These are phyloP conservation scores for Daldinia eschscholtzii DNA, from an alignment of 2,329 filamentous ascomycete genomes.

Conservation along the genomic window DNA sequence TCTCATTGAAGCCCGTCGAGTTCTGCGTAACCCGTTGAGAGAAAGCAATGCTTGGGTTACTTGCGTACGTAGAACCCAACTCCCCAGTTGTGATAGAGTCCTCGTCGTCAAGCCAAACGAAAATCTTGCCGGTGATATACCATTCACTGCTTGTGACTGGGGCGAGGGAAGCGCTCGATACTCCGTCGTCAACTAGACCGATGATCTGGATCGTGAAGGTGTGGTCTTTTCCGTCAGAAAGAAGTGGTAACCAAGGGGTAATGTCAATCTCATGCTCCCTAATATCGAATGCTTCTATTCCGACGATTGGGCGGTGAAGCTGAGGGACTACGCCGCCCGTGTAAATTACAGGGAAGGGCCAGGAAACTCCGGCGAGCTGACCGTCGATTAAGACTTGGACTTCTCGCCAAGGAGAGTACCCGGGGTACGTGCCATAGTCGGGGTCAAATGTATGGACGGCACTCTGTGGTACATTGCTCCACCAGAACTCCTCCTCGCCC, in stretches of 20 bases:
- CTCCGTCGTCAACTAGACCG: slow-evolving; percentile 70
- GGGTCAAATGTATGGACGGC: slow-evolving; percentile 70
- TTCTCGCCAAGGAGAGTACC: slow-evolving; percentile 81
- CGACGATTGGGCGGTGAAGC: slow-evolving; percentile 82
- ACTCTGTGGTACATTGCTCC: slow-evolving; percentile 78
- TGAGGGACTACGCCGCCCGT: slow-evolving; percentile 83
- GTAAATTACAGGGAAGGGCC: slow-evolving; percentile 87
- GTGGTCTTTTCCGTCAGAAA: slow-evolving; percentile 75
- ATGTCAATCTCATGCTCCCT: slow-evolving; percentile 86
- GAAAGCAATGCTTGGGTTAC: slow-evolving; percentile 62
- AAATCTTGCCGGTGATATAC: slow-evolving; percentile 83
- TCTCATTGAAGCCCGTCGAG: slow-evolving; percentile 67
- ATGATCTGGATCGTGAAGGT: slow-evolving; percentile 76
- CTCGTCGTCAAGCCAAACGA: slow-evolving; percentile 75
- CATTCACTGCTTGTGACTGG: slow-evolving; percentile 74
- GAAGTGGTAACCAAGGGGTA: slow-evolving; percentile 77
- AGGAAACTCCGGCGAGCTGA: slow-evolving; percentile 77
- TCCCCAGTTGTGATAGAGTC: slow-evolving; percentile 66
- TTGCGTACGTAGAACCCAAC: slow-evolving; percentile 50
- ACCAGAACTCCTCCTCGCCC: slow-evolving; percentile 85
- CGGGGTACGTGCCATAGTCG: slow-evolving; percentile 69
- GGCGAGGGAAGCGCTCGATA: slow-evolving; percentile 62
- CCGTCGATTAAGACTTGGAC: slow-evolving; percentile 82
- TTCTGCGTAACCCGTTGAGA: slow-evolving; percentile 61
- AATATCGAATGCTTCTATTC: slow-evolving; percentile 83